These are phyloP conservation scores for Irpex rosettiformis DNA, from an alignment of 1,284 basidiomycete species.

Conservation along the genomic window DNA sequence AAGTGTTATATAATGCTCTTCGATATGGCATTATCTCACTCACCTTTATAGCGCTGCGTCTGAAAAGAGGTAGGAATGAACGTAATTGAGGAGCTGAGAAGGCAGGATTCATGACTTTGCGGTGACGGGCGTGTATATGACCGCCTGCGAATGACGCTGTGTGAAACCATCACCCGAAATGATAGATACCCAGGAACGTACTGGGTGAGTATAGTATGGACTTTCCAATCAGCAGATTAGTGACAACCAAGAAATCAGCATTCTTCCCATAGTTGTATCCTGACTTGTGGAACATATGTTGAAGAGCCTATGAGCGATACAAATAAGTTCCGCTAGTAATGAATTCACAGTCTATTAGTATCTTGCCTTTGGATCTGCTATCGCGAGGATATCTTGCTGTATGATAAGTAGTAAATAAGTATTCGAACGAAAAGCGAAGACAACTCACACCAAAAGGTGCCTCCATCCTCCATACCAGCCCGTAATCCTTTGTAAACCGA, in stretches of 20 bases:
- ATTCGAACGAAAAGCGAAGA: background rate
- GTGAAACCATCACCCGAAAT: too few species aligned
- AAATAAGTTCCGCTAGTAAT: background rate
- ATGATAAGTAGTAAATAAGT: background rate
- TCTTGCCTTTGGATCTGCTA: constrained; percentile 22
- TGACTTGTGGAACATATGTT: constrained; percentile 27
- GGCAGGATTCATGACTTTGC: constrained; percentile 28
- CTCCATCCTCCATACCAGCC: constrained; percentile 25
- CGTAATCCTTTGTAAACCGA: constrained; percentile 30
- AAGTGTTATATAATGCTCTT: too few species aligned
- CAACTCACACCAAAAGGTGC: constrained; percentile 6
- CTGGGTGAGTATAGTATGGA: constrained; percentile 19
- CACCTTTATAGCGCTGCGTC: constrained; percentile 4
- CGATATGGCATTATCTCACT: background rate
- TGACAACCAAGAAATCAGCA: constrained; percentile 1
- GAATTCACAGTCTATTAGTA: background rate
- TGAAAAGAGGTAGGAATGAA: constrained; percentile 22
- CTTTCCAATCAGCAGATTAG: constrained; percentile 17
- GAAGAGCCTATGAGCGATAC: constrained; percentile 16
- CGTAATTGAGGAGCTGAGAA: constrained; percentile 22
- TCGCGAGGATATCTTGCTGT: constrained; percentile 19
- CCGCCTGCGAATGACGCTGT: constrained; percentile 8
- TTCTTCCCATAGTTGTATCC: constrained; percentile 24
- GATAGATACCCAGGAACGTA: too few species aligned
- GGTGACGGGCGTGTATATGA: constrained; percentile 23